A percentile compares a stretch with the other conserved stretches of the same genome.
Evolutionary conservation across 306 rosid genomes (phyloP).

Genomic region (apple (Malus domestica)): DNA sequence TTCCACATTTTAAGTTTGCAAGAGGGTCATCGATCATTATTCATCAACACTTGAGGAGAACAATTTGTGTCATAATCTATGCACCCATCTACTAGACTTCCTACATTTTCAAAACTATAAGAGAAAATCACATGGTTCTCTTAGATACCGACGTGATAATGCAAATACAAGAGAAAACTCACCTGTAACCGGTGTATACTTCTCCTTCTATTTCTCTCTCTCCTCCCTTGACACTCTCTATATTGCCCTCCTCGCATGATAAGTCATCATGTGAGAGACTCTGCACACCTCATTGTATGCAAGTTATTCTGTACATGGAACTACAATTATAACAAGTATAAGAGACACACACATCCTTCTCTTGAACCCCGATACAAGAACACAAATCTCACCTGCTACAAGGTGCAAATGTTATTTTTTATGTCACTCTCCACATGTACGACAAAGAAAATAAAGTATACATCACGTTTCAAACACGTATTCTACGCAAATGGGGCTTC

Average conservation of each 20-base stretch:
- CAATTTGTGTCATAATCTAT: neutral
- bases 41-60: slow-evolving; percentile 1
- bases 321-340: no score
- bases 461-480: neutral
- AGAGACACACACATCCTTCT: no score
- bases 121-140: slow-evolving; percentile 8
- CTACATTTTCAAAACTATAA: neutral
- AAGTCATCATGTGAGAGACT: no score
- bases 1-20: slow-evolving; percentile 7
- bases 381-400: neutral
- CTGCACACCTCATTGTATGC: no score
- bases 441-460: no score
- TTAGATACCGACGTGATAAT: neutral
- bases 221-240: no score
- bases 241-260: no score
- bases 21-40: neutral
- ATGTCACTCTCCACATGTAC: neutral
- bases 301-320: no score
- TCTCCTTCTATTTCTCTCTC: no score
- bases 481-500: neutral
- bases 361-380: neutral
- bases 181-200: no score
- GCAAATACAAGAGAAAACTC: neutral
- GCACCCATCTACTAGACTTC: neutral
- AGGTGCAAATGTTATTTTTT: no score